phyloP scores from a whole-genome alignment of 306 rosid genomes.

The Dicorynia guianensis region DNA sequence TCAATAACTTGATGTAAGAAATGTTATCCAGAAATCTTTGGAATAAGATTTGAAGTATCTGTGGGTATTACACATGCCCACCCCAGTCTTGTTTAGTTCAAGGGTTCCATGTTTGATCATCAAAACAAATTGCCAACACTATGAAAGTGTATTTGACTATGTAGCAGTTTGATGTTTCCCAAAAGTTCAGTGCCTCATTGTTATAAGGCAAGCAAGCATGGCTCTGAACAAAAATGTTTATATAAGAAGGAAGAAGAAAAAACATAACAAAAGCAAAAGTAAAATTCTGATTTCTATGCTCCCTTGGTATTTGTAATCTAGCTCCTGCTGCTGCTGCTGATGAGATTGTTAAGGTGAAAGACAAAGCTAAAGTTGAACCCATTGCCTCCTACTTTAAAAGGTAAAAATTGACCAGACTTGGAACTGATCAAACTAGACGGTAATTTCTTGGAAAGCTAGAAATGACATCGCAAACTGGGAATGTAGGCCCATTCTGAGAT shows the following conservation, averaged over 20 bases:
- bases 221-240: not conserved
- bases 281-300: not conserved
- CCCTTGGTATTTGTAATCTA: not conserved
- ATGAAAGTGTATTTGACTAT: conserved; percentile 39
- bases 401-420: conserved; percentile 31
- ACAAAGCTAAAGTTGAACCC: conserved; percentile 1
- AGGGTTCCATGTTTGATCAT: conserved; percentile 44
- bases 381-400: conserved; percentile 29
- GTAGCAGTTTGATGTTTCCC: conserved; percentile 33
- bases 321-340: not conserved
- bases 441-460: conserved; percentile 11
- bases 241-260: too few species aligned
- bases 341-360: not conserved
- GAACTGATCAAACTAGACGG: not conserved
- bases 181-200: conserved; percentile 31
- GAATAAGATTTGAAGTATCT: not conserved
- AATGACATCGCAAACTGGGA: not conserved
- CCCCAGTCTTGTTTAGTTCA: not conserved
- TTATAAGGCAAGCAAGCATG: not conserved
- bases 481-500: not conserved
- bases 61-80: not conserved
- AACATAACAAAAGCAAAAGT: not conserved
- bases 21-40: conserved; percentile 14
- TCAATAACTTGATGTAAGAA: not conserved
- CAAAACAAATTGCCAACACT: conserved; percentile 10